Evolutionary conservation across 805 yeast species (phyloP), one percentile per base, ranked within the genome.

Genomic region (Blastobotrys terrestris): DNA sequence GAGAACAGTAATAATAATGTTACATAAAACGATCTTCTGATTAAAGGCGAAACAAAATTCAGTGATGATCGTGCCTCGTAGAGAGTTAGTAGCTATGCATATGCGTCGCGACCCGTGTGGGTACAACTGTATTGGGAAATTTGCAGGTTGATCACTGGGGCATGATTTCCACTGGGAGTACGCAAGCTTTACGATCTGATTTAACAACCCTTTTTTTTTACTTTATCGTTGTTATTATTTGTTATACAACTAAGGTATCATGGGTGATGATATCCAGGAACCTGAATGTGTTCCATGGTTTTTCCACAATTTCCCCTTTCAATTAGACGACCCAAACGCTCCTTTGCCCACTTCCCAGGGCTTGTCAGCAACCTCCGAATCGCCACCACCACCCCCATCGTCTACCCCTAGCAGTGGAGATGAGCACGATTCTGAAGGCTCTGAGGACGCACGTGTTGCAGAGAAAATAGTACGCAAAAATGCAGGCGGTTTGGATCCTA

Each of bases 321-420:
- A 57, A 11, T 44, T 61, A 21, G 63, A 61, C 40, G 65, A 61
- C 46, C 63, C 63, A 2, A 46, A 52, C 8, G 63, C 65, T 2
- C 62, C 63, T 4, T 52, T 61, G 31, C 64, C 65, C 2, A 51
- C 62, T 1, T 54, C 62, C 1, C 48, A 43, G 15, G 19, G 49
- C 6, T 39, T 15, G 20, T 44, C 51, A 3, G 21, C 52, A 8
- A 43, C 26, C 26, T 20, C 42, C 31, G 50, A 47, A 31, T 15
- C 44, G 15, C 26, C 39, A 35, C 21, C 41, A 19, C 26, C 31
- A 16, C n/a, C n/a, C n/a, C n/a, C n/a, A n/a, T n/a, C n/a, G n/a
- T n/a, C n/a, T n/a, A n/a, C n/a, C n/a, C n/a, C n/a, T n/a, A n/a
- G n/a, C 13, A 22, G 44, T 22, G 19, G 13, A 16, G 21, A 18